Conservation (phyloP, 2,329 filamentous ascomycete species). For the Sporothrix sp. region DNA sequence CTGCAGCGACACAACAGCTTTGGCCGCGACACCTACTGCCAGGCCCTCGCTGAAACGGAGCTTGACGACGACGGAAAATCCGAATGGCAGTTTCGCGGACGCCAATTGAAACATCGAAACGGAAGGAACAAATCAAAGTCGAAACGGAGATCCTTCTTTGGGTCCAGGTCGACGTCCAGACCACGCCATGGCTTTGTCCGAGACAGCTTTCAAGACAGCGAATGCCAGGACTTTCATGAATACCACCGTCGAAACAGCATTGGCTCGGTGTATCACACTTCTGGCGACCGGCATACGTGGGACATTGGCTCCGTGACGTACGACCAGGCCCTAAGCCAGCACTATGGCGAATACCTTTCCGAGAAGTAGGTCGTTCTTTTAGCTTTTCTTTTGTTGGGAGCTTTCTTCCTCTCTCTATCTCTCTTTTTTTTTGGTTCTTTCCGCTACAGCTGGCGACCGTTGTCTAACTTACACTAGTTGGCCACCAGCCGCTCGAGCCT, state of each 20-base stretch:
- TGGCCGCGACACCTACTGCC: not conserved
- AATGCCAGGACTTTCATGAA: not conserved
- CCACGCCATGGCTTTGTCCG: not conserved
- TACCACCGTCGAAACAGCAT: conserved; percentile 23
- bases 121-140: not conserved
- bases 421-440: no score
- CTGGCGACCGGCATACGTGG: conserved; percentile 4
- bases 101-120: conserved; percentile 15
- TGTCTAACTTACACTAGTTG: no score
- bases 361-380: conserved; percentile 23
- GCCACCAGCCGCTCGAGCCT: conserved; percentile 26
- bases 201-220: not conserved
- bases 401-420: not conserved
- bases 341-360: conserved; percentile 20
- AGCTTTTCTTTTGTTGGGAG: no score
- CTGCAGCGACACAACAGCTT: not conserved
- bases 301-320: conserved; percentile 24
- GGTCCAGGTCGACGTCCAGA: not conserved
- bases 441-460: no score
- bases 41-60: not conserved
- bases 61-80: not conserved
- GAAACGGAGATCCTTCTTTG: conserved; percentile 2
- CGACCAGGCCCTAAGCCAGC: conserved; percentile 21
- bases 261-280: conserved; percentile 19
- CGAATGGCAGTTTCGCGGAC: not conserved